A percentile compares a stretch with the other conserved stretches of the same genome.
Evolutionary conservation across 768 basidiomycete species (phyloP).

Genomic region (Peribolospora kevripleyi): DNA sequence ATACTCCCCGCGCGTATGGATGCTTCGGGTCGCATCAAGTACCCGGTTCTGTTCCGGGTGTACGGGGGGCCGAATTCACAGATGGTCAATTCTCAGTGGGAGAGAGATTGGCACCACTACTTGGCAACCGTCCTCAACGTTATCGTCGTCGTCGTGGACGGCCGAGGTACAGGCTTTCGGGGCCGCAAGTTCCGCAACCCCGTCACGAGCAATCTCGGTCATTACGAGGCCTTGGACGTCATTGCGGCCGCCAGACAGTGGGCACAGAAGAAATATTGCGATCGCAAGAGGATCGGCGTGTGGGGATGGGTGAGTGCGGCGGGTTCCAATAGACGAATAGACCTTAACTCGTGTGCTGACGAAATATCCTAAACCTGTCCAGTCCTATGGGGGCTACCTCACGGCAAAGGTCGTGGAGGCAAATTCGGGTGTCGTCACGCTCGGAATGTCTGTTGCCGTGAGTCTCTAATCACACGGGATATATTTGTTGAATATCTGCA

Average conservation of each 20-base stretch:
- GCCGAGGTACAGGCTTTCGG: slow-evolving; percentile 77
- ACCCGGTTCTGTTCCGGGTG: slow-evolving; percentile 79
- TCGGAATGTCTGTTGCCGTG: slow-evolving; percentile 78
- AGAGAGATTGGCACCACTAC: slow-evolving; percentile 66
- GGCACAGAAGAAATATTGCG: slow-evolving; percentile 70
- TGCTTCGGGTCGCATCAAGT: slow-evolving; percentile 79
- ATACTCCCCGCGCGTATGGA: slow-evolving; percentile 82
- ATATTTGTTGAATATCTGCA: neutral
- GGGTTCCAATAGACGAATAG: neutral
- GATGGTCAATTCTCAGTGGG: slow-evolving; percentile 38
- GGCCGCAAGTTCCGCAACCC: slow-evolving; percentile 63
- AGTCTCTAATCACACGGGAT: slow-evolving; percentile 16
- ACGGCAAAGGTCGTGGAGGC: slow-evolving; percentile 78
- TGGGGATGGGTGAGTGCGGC: slow-evolving; percentile 74
- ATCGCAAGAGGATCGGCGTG: slow-evolving; percentile 65
- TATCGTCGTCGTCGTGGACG: slow-evolving; percentile 69
- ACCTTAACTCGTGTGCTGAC: neutral
- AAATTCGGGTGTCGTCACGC: slow-evolving; percentile 61
- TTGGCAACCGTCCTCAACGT: slow-evolving; percentile 58
- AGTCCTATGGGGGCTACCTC: slow-evolving; percentile 96
- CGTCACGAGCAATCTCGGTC: slow-evolving; percentile 69
- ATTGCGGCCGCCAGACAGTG: slow-evolving; percentile 69
- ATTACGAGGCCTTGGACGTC: slow-evolving; percentile 72
- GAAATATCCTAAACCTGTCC: neutral
- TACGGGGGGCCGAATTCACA: slow-evolving; percentile 85